These are phyloP conservation scores for Chlorokybus atmophyticus DNA, from an alignment of 139 green algal genomes.

Conservation along the genomic window DNA sequence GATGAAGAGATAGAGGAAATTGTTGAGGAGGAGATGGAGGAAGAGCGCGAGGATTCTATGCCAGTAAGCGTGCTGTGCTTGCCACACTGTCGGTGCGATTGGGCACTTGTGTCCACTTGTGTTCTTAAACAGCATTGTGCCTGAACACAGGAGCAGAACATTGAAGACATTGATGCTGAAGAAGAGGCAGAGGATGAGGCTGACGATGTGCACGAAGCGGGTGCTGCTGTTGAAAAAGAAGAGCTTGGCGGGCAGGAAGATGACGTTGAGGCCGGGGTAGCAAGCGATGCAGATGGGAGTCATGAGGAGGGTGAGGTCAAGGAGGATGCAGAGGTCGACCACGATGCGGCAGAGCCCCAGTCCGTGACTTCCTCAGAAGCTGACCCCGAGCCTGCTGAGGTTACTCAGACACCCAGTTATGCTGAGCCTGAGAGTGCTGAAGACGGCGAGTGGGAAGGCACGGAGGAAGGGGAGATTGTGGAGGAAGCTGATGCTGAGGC, in stretches of 20 bases:
- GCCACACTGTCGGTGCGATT: no score
- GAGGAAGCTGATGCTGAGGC: no score
- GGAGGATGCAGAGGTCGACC: neutral
- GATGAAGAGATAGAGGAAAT: constrained; percentile 14
- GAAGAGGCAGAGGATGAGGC: constrained; percentile 1
- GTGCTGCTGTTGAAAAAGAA: neutral
- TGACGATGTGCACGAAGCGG: neutral
- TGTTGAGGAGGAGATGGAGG: constrained; percentile 5
- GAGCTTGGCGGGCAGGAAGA: neutral
- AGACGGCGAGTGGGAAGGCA: no score
- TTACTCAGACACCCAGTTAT: no score
- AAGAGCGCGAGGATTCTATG: constrained; percentile 5
- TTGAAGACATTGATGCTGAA: constrained; percentile 2
- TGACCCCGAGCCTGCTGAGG: no score
- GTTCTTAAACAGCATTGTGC: neutral
- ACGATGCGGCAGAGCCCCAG: no score
- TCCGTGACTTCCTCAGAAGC: no score
- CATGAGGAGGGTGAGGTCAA: neutral
- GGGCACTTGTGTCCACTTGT: no score
- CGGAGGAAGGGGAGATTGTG: no score
- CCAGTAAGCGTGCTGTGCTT: neutral
- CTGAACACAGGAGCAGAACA: neutral
- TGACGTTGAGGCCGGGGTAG: neutral
- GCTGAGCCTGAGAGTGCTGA: no score
- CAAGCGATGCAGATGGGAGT: neutral